Conservation (phyloP, 345 rosid species). For the Euphorbia lathyris region DNA sequence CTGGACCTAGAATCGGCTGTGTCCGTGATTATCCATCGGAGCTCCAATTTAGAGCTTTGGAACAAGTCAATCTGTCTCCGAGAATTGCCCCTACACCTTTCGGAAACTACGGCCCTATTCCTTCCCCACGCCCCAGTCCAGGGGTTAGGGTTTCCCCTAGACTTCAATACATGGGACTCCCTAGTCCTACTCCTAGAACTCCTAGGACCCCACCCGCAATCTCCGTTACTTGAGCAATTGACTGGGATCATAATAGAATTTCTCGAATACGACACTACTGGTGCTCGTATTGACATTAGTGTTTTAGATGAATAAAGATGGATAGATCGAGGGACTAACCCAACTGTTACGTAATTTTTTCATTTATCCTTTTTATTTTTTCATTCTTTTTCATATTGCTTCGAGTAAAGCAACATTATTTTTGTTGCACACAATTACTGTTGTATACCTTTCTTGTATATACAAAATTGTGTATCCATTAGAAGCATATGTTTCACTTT, state of each 20-base stretch:
- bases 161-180: conserved; percentile 73
- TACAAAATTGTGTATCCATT: neutral
- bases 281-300: conserved; percentile 7
- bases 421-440: neutral
- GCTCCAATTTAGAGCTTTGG: conserved; percentile 69
- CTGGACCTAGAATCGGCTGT: conserved; percentile 85
- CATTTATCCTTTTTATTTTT: neutral
- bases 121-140: conserved; percentile 88
- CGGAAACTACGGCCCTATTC: conserved; percentile 58
- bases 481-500: neutral
- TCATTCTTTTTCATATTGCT: neutral
- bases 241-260: no score
- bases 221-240: neutral
- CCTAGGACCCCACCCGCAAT: conserved; percentile 42
- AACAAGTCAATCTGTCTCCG: conserved; percentile 83
- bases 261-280: neutral
- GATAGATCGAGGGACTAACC: conserved; percentile 16
- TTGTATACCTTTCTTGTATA: conserved; percentile 10
- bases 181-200: conserved; percentile 60
- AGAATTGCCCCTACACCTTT: conserved; percentile 38
- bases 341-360: neutral
- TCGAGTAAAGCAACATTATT: neutral
- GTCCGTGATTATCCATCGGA: conserved; percentile 77
- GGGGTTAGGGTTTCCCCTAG: conserved; percentile 68
- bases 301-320: neutral